These are phyloP conservation scores for Parafenestella ontariensis DNA, from an alignment of 2,329 filamentous ascomycete genomes.

Conservation along the genomic window DNA sequence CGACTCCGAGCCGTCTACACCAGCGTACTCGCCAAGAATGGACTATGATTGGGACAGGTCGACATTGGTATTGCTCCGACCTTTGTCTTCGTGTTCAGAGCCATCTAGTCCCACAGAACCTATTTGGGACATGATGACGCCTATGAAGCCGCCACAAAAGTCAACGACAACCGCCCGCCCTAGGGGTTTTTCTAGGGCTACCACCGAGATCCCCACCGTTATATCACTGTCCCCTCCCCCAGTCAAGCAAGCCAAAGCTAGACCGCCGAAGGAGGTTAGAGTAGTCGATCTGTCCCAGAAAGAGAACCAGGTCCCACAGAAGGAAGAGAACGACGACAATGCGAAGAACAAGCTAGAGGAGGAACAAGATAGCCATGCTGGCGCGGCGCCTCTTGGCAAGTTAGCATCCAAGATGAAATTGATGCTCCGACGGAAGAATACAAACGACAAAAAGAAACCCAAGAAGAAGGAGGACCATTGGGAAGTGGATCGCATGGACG, in stretches of 20 bases:
- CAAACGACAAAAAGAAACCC: slow-evolving; percentile 33
- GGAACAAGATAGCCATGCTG: slow-evolving; percentile 15
- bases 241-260: slow-evolving; percentile 11
- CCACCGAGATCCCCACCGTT: slow-evolving; percentile 10
- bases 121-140: slow-evolving; percentile 42
- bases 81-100: slow-evolving; percentile 35
- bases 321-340: slow-evolving; percentile 19
- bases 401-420: slow-evolving; percentile 41
- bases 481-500: slow-evolving; percentile 41
- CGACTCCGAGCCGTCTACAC: slow-evolving; percentile 48
- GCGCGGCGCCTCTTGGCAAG: slow-evolving; percentile 34
- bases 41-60: slow-evolving; percentile 37
- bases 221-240: slow-evolving; percentile 24
- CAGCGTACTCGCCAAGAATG: slow-evolving; percentile 42
- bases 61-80: slow-evolving; percentile 36
- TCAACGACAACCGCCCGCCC: slow-evolving; percentile 1
- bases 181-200: slow-evolving; percentile 10
- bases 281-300: slow-evolving; percentile 17
- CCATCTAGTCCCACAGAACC: slow-evolving; percentile 39
- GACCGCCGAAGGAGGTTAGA: slow-evolving; percentile 8
- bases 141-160: slow-evolving; percentile 17
- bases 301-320: slow-evolving; percentile 20
- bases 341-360: slow-evolving; percentile 15
- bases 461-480: slow-evolving; percentile 31
- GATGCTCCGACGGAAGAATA: slow-evolving; percentile 34